phyloP scores from a whole-genome alignment of 495 filamentous ascomycete species.

The Aspergillus bridgeri region DNA sequence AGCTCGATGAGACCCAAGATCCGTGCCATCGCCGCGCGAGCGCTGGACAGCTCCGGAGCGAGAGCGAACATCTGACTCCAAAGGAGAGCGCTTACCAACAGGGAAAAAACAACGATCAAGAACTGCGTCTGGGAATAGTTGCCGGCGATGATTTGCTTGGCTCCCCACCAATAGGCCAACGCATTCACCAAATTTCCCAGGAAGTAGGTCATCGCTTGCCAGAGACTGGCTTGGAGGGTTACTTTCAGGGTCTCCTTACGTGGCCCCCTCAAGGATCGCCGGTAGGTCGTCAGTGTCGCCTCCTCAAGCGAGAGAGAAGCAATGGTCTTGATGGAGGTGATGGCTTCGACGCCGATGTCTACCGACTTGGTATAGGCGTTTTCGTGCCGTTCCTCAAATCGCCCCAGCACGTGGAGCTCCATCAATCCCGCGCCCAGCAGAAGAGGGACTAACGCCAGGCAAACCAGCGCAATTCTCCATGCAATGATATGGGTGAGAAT shows the following conservation, averaged over 20 bases:
- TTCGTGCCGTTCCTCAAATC: constrained; percentile 59
- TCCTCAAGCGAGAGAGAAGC: constrained; percentile 49
- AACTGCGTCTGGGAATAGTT: constrained; percentile 58
- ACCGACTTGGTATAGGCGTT: constrained; percentile 49
- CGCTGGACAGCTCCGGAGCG: constrained; percentile 58
- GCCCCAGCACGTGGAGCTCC: constrained; percentile 47
- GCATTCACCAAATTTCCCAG: constrained; percentile 56
- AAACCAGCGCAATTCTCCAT: constrained; percentile 41
- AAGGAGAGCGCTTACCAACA: constrained; percentile 55
- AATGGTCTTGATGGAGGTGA: constrained; percentile 53
- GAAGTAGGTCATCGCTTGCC: constrained; percentile 54
- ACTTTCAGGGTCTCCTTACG: constrained; percentile 47
- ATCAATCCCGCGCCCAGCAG: constrained; percentile 48
- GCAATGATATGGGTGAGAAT: constrained; percentile 43
- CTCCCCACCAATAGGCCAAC: constrained; percentile 69
- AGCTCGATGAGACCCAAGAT: constrained; percentile 50
- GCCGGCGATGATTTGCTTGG: constrained; percentile 55
- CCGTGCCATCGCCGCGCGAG: constrained; percentile 41
- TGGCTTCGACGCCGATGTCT: constrained; percentile 49
- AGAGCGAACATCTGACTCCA: constrained; percentile 67
- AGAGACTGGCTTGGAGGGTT: constrained; percentile 46
- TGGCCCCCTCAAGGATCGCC: constrained; percentile 36
- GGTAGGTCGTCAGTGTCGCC: constrained; percentile 35
- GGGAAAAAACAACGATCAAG: constrained; percentile 59
- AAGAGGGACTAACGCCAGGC: constrained; percentile 40